Evolutionary conservation across 192 early-diverging fungal species (phyloP).

Genomic region (Coemansia sp.): DNA sequence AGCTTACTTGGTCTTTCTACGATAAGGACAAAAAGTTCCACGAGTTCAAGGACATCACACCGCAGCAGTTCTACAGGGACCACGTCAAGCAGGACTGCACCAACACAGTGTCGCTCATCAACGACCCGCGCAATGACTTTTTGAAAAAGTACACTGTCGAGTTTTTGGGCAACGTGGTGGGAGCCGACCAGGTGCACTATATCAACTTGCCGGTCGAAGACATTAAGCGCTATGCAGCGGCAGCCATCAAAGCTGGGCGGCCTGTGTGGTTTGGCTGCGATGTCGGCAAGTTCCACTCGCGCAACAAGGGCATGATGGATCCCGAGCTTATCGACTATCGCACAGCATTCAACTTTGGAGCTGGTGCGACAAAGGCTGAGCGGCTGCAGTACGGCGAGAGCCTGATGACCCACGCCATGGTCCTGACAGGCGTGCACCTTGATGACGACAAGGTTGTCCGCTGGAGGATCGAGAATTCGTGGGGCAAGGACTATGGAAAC

Average conservation of each 20-base stretch:
- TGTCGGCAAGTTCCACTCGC: conserved; percentile 63
- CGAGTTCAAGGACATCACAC: conserved; percentile 56
- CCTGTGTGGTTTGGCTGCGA: conserved; percentile 80
- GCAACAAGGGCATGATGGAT: conserved; percentile 61
- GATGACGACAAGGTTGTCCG: conserved; percentile 62
- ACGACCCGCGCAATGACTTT: conserved; percentile 70
- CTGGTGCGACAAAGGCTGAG: conserved; percentile 63
- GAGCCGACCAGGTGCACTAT: conserved; percentile 64
- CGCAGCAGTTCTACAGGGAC: conserved; percentile 61
- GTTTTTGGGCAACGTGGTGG: conserved; percentile 69
- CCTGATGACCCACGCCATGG: conserved; percentile 80
- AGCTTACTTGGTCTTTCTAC: conserved; percentile 64
- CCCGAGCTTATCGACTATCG: conserved; percentile 62
- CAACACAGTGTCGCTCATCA: conserved; percentile 64
- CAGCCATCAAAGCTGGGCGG: conserved; percentile 57
- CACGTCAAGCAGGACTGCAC: conserved; percentile 58
- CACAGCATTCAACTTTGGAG: conserved; percentile 61
- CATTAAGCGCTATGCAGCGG: conserved; percentile 60
- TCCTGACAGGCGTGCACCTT: conserved; percentile 71
- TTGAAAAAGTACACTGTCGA: conserved; percentile 66
- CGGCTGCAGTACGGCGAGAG: conserved; percentile 69
- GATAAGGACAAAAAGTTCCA: conserved; percentile 71
- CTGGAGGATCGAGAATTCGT: conserved; percentile 74
- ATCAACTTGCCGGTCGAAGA: conserved; percentile 58
- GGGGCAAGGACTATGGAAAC: conserved; percentile 63